Percentiles rank a stretch among this genome's conserved stretches.
phyloP scores from a whole-genome alignment of 2,329 filamentous ascomycete genomes.

The Sporothrix variecibatus region DNA sequence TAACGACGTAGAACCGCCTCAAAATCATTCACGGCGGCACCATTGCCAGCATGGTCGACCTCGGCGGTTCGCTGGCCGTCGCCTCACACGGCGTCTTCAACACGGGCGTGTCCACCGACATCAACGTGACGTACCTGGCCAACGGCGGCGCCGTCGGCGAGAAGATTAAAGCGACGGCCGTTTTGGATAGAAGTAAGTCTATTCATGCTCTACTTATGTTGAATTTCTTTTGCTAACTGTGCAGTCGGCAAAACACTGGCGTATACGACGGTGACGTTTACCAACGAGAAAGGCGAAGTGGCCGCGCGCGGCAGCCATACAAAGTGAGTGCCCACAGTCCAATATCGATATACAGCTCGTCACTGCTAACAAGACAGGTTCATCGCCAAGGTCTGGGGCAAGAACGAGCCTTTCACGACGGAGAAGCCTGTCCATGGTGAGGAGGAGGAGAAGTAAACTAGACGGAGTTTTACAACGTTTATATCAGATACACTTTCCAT shows the following conservation, averaged over 20 bases:
- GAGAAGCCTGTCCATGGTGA: slow-evolving; percentile 28
- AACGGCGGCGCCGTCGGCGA: slow-evolving; percentile 61
- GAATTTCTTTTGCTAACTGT: too few species aligned
- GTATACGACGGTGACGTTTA: slow-evolving; percentile 62
- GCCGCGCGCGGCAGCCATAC: slow-evolving; percentile 66
- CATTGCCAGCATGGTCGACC: slow-evolving; percentile 72
- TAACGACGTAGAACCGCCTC: slow-evolving; percentile 64
- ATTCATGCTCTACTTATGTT: too few species aligned
- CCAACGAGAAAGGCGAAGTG: slow-evolving; percentile 59
- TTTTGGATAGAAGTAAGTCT: slow-evolving; percentile 62
- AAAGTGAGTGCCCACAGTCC: slow-evolving; percentile 50
- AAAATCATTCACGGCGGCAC: slow-evolving; percentile 77
- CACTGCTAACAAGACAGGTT: slow-evolving; percentile 28
- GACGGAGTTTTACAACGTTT: not conserved
- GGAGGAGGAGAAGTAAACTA: slow-evolving; percentile 30
- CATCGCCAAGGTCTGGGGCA: slow-evolving; percentile 35
- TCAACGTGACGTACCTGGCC: slow-evolving; percentile 66
- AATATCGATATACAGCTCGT: too few species aligned
- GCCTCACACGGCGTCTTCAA: slow-evolving; percentile 64
- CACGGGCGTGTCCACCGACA: slow-evolving; percentile 65
- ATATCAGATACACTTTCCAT: too few species aligned
- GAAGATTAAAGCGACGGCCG: slow-evolving; percentile 56
- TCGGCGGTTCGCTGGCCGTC: slow-evolving; percentile 66
- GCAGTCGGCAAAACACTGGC: slow-evolving; percentile 65
- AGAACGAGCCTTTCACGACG: slow-evolving; percentile 30